These are phyloP conservation scores for Talaromyces nanjingensis DNA, from an alignment of 495 filamentous ascomycete species.

Conservation along the genomic window DNA sequence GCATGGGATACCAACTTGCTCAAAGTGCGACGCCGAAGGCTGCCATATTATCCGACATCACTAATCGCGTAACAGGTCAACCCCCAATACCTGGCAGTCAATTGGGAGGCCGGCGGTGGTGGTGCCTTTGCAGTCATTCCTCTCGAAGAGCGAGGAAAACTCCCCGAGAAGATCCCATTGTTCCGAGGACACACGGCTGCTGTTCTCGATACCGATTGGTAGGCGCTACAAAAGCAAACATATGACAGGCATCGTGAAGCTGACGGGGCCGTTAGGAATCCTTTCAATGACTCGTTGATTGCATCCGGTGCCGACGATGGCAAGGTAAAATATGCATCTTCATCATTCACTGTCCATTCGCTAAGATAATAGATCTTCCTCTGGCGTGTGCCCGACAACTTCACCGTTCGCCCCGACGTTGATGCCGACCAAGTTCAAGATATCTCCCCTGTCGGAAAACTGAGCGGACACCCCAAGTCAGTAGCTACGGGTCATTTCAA, in stretches of 20 bases:
- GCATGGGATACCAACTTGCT: slow-evolving; percentile 98
- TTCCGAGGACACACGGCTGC: slow-evolving; percentile 94
- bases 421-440: slow-evolving; percentile 68
- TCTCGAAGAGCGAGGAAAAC: slow-evolving; percentile 74
- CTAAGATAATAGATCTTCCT: slow-evolving; percentile 60
- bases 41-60: not conserved
- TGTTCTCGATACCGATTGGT: slow-evolving; percentile 98
- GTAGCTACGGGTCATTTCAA: not conserved
- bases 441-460: slow-evolving; percentile 70
- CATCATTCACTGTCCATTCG: not conserved
- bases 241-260: slow-evolving; percentile 3
- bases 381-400: slow-evolving; percentile 88
- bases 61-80: slow-evolving; percentile 59
- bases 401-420: slow-evolving; percentile 73
- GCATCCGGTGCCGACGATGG: slow-evolving; percentile 94
- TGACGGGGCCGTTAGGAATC: slow-evolving; percentile 60
- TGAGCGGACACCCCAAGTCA: slow-evolving; percentile 59
- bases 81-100: slow-evolving; percentile 91
- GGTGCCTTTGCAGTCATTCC: slow-evolving; percentile 97
- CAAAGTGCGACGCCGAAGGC: slow-evolving; percentile 51
- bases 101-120: slow-evolving; percentile 96
- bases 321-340: slow-evolving; percentile 48
- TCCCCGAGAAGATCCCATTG: slow-evolving; percentile 88
- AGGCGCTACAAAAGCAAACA: slow-evolving; percentile 23
- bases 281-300: slow-evolving; percentile 88